These are phyloP conservation scores for Coemansia sp. DNA, from an alignment of 192 early-diverging fungal genomes.

Conservation along the genomic window DNA sequence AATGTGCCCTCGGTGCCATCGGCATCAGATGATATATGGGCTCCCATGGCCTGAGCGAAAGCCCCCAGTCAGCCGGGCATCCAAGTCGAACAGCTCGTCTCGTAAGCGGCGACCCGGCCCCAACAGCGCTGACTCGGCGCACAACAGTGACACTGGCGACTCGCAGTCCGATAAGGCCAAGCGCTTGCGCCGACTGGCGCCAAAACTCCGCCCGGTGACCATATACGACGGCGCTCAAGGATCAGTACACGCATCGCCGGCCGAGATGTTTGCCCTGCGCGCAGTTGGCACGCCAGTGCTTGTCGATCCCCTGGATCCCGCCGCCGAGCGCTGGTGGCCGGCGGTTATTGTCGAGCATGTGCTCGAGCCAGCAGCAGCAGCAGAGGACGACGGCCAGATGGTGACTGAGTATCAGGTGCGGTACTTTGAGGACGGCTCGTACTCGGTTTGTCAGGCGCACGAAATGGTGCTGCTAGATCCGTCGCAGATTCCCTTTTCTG, in stretches of 20 bases:
- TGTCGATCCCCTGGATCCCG: slow-evolving; percentile 41
- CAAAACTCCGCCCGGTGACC: slow-evolving; percentile 3
- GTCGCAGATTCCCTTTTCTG: neutral
- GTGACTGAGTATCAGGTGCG: slow-evolving; percentile 27
- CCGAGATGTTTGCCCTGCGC: slow-evolving; percentile 34
- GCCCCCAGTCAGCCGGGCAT: slow-evolving; percentile 6
- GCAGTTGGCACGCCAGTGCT: slow-evolving; percentile 41
- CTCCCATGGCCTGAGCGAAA: slow-evolving; percentile 43
- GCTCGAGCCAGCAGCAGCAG: neutral
- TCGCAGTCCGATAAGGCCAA: slow-evolving; percentile 2
- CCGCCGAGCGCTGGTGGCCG: slow-evolving; percentile 41
- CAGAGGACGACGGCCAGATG: neutral
- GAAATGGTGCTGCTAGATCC: slow-evolving; percentile 41
- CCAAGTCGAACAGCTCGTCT: slow-evolving; percentile 1
- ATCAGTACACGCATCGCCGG: neutral
- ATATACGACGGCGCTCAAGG: slow-evolving; percentile 48
- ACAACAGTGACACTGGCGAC: neutral
- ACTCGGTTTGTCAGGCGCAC: slow-evolving; percentile 25
- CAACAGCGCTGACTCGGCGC: slow-evolving; percentile 2
- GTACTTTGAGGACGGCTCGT: slow-evolving; percentile 53
- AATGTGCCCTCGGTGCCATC: slow-evolving; percentile 30
- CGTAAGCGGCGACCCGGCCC: neutral
- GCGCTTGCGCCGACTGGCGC: neutral
- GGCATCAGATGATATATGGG: slow-evolving; percentile 38
- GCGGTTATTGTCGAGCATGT: slow-evolving; percentile 35